phyloP scores from a whole-genome alignment of 139 green algal species.

The Chlamydomonas eustigma region DNA sequence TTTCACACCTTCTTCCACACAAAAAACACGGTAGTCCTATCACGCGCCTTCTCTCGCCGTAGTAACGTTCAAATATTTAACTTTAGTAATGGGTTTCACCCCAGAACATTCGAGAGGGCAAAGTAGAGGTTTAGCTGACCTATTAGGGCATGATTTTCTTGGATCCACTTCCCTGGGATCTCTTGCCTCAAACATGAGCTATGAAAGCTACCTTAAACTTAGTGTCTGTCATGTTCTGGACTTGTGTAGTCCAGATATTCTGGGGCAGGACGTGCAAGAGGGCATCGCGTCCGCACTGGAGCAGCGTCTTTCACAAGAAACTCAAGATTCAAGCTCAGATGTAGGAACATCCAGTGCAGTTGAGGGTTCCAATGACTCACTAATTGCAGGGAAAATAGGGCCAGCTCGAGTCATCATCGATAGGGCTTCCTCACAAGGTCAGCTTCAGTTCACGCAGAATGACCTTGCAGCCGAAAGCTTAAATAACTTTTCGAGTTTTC shows the following conservation, averaged over 20 bases:
- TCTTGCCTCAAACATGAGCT: not conserved
- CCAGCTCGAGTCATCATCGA: not conserved
- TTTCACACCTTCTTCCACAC: too few species aligned
- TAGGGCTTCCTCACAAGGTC: not conserved
- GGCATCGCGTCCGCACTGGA: not conserved
- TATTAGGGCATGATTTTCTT: not conserved
- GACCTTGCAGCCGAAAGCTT: constrained; percentile 25
- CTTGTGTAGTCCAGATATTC: not conserved
- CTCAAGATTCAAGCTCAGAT: not conserved
- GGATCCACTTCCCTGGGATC: not conserved
- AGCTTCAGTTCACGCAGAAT: not conserved
- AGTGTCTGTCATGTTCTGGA: not conserved
- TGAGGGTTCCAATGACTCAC: not conserved
- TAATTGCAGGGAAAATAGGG: not conserved
- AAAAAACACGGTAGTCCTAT: too few species aligned
- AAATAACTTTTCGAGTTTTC: constrained; percentile 70
- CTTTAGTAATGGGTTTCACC: not conserved
- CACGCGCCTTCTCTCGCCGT: too few species aligned
- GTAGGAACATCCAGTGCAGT: not conserved
- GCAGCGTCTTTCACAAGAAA: not conserved
- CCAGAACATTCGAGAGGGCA: not conserved
- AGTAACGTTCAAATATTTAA: too few species aligned
- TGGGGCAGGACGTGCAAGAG: not conserved
- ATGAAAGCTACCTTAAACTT: not conserved
- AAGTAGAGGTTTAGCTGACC: not conserved